Conservation (phyloP, 192 early-diverging fungal genomes). For the Chytriomyces confervae region DNA sequence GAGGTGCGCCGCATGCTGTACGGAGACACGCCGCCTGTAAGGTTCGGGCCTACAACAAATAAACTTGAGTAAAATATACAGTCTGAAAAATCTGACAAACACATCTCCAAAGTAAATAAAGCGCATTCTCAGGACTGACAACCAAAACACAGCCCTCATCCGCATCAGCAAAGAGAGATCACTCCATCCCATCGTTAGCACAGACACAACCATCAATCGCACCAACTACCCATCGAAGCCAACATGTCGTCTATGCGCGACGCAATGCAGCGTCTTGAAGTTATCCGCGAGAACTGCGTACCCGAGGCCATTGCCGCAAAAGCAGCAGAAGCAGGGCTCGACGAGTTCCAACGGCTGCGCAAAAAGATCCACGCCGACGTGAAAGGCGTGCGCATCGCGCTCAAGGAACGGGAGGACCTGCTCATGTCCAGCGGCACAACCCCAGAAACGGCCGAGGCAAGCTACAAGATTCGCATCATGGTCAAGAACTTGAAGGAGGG, state of each 20-base stretch:
- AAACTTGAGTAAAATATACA: slow-evolving; percentile 4
- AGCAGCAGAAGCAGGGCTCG: slow-evolving; percentile 48
- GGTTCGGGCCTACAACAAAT: neutral
- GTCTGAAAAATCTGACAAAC: neutral
- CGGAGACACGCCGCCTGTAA: neutral
- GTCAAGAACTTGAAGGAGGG: slow-evolving; percentile 58
- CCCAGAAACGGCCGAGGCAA: slow-evolving; percentile 64
- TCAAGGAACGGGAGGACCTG: slow-evolving; percentile 60
- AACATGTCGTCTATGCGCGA: slow-evolving; percentile 55
- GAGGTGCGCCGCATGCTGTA: slow-evolving; percentile 9
- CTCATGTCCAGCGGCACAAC: slow-evolving; percentile 53
- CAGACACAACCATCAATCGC: no score
- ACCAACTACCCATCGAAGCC: neutral
- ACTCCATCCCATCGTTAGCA: neutral
- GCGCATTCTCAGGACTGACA: no score
- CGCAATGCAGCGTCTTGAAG: slow-evolving; percentile 61
- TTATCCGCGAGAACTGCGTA: slow-evolving; percentile 63
- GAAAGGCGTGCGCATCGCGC: slow-evolving; percentile 51
- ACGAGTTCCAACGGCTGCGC: slow-evolving; percentile 61
- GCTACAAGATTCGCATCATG: slow-evolving; percentile 61
- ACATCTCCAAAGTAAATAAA: no score
- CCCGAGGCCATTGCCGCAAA: slow-evolving; percentile 54
- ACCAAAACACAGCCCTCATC: no score
- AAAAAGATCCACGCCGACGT: slow-evolving; percentile 62
- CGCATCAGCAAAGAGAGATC: neutral